These are phyloP conservation scores for Chenopodium suecicum DNA, from an alignment of 148 eudicot genomes.

Conservation along the genomic window DNA sequence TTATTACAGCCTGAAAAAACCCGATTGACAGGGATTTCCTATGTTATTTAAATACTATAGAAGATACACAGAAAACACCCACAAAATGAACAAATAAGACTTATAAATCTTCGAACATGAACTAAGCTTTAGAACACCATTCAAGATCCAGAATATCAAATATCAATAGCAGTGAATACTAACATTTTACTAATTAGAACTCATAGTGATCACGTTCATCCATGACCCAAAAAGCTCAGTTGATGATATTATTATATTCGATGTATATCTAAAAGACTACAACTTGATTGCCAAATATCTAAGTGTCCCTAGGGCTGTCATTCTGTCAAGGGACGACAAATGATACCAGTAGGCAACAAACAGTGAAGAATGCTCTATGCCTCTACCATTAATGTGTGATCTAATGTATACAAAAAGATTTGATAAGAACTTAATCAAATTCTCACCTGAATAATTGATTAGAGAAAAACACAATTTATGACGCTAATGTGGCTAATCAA, in stretches of 20 bases:
- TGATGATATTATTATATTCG: too few species aligned
- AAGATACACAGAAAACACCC: neutral
- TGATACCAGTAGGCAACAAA: neutral
- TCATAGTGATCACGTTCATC: neutral
- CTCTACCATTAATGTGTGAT: neutral
- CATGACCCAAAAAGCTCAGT: neutral
- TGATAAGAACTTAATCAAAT: neutral
- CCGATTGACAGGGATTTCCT: slow-evolving; percentile 7
- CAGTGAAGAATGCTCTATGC: neutral
- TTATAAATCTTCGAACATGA: neutral
- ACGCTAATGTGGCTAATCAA: neutral
- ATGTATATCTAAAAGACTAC: neutral
- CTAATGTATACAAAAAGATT: neutral
- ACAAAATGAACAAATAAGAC: neutral
- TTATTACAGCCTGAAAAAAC: slow-evolving; percentile 79
- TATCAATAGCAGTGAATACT: neutral
- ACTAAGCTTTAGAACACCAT: neutral
- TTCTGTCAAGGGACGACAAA: neutral
- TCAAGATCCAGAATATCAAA: neutral
- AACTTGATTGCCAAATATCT: neutral
- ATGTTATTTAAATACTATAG: neutral
- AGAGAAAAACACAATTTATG: neutral
- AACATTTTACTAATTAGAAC: too few species aligned
- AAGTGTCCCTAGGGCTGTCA: neutral
- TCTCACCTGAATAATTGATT: neutral